Base-by-base conservation (phyloP, 2,329 filamentous ascomycete genomes). In the Didymellaceae sp. region DNA sequence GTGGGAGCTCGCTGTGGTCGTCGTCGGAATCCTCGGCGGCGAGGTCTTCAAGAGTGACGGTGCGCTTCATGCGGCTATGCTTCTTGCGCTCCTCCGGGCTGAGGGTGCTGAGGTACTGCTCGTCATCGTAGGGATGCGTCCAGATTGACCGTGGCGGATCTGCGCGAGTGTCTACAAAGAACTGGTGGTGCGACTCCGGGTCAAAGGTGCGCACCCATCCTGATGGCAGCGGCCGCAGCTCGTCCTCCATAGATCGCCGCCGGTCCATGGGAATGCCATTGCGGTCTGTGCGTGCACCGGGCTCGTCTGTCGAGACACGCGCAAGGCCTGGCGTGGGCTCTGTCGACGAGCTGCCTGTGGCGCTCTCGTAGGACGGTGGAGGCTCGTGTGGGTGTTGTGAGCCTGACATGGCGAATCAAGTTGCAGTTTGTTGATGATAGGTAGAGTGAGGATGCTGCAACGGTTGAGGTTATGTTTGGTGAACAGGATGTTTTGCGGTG, bases 171-270 rank as follows among this genome's bases (percentile, higher is more conserved):
- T 86, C 80, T 61, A 86, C 83, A 68, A 84, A 86, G 78, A 85
- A 86, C 60, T 86, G 83, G 61, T 86, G 84, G 14, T 78, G 65
- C 10, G 74, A 75, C 42, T 79, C 61, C 1, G 76, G 64, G 62
- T 86, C 83, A 65, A 79, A 86, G 51, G 78, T 76, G 3, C 84
- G 74, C 1, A 85, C 71, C 83, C 83, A 86, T 32, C 82, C 82
- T 11, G 67, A 50, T 0, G 84, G 83, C 0, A 86, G 74, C 1
- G 78, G 74, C 4, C 84, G 77, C 7, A 74, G 67, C 59, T 85
- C 82, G 58, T 86, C 84, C 73, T 86, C 83, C 82, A 86, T 86
- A 18, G 77, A 80, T n/a, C 82, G 77, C 10, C 83, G 77, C 25
- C 72, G 70, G 9, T 75, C 72, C 1, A 77, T 73, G 0, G 82